These are phyloP conservation scores for Toxicodendron radicans DNA, from an alignment of 345 rosid genomes.

Conservation along the genomic window DNA sequence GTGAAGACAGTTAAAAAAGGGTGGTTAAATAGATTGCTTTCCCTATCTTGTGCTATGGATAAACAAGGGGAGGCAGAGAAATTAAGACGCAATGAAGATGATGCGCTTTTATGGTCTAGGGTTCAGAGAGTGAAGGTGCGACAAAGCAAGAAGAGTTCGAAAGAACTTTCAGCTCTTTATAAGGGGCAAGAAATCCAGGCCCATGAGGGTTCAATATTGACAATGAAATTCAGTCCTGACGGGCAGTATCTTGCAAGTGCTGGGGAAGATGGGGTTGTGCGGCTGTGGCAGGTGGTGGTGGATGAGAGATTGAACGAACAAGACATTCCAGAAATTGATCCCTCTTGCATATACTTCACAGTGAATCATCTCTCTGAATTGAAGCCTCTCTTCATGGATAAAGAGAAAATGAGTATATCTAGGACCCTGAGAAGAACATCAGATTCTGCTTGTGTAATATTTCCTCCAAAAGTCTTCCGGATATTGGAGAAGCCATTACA, in stretches of 20 bases:
- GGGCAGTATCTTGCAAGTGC: conserved; percentile 83
- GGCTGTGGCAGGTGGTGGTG: conserved; percentile 72
- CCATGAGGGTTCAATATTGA: conserved; percentile 65
- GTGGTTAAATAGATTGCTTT: conserved; percentile 64
- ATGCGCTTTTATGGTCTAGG: conserved; percentile 29
- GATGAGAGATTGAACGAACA: conserved; percentile 59
- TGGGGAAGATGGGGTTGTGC: conserved; percentile 62
- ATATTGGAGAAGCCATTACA: conserved; percentile 71
- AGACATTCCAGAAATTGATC: conserved; percentile 71
- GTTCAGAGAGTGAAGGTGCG: conserved; percentile 69
- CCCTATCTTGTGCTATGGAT: conserved; percentile 55
- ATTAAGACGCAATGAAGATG: conserved; percentile 34
- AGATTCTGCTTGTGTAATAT: conserved; percentile 76
- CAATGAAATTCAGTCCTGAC: conserved; percentile 83
- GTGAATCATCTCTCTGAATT: conserved; percentile 68
- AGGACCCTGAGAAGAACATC: conserved; percentile 63
- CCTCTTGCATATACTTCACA: conserved; percentile 73
- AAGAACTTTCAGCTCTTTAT: conserved; percentile 75
- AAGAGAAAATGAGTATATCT: conserved; percentile 46
- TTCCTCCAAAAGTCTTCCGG: conserved; percentile 81
- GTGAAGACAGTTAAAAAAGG: conserved; percentile 47
- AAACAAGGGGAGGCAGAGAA: conserved; percentile 37
- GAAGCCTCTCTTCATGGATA: conserved; percentile 57
- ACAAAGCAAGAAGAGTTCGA: conserved; percentile 50
- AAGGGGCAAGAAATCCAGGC: conserved; percentile 76